Percentiles rank a stretch among this genome's conserved stretches.
Evolutionary conservation across 768 basidiomycete genomes (phyloP).

Genomic region (Panus rudis): DNA sequence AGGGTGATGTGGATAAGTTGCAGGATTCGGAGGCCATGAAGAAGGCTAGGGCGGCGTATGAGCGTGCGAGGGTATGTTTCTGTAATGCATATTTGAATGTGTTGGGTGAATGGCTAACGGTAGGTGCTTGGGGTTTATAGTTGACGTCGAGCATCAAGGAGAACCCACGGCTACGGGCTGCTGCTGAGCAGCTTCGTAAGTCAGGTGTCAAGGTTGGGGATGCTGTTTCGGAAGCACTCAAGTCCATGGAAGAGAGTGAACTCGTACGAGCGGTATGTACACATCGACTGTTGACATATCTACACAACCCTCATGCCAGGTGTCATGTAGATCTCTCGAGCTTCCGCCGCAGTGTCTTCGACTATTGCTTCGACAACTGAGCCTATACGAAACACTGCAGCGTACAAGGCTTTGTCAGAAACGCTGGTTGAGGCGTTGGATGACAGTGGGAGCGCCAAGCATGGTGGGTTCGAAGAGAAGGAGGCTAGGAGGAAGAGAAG

Average conservation of each 20-base stretch:
- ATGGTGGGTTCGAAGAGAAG: slow-evolving; percentile 94
- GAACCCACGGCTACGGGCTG: slow-evolving; percentile 86
- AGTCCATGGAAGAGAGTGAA: slow-evolving; percentile 92
- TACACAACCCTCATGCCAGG: background rate
- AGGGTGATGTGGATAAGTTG: slow-evolving; percentile 95
- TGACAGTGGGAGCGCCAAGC: slow-evolving; percentile 87
- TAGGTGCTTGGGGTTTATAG: slow-evolving; percentile 39
- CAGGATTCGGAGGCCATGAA: slow-evolving; percentile 98
- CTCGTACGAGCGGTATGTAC: slow-evolving; percentile 71
- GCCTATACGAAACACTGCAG: slow-evolving; percentile 92
- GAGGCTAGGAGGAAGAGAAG: slow-evolving; percentile 80
- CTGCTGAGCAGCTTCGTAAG: slow-evolving; percentile 87
- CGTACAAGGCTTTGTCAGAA: slow-evolving; percentile 88
- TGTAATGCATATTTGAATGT: background rate
- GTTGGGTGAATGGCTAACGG: background rate
- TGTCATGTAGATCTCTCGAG: slow-evolving; percentile 65
- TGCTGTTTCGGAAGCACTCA: slow-evolving; percentile 87
- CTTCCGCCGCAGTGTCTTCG: slow-evolving; percentile 78
- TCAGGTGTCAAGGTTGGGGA: slow-evolving; percentile 89
- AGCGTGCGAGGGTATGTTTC: slow-evolving; percentile 80
- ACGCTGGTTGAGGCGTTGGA: slow-evolving; percentile 89
- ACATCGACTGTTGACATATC: background rate
- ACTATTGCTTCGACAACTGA: slow-evolving; percentile 88
- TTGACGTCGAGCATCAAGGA: slow-evolving; percentile 92
- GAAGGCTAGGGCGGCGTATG: slow-evolving; percentile 84